phyloP scores from a whole-genome alignment of 2,329 filamentous ascomycete species.

The Ceratocystiopsis brevicomis region DNA sequence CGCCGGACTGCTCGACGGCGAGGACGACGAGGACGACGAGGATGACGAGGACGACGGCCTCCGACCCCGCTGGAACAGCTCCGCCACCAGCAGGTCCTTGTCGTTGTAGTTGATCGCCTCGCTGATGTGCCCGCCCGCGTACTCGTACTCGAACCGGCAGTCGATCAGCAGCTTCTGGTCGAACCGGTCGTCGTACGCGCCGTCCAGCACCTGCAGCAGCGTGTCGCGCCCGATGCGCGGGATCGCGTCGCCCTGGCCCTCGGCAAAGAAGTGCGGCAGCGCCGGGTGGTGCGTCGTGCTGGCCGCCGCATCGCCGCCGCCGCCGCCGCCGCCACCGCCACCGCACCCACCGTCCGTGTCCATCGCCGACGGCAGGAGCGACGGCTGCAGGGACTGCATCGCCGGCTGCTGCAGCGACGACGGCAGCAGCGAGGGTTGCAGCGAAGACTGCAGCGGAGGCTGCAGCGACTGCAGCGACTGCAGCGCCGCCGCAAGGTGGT shows the following conservation, averaged over 20 bases:
- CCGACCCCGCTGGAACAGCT: constrained; percentile 45
- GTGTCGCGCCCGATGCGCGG: constrained; percentile 72
- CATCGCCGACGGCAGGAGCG: constrained; percentile 55
- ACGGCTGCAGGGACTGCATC: constrained; percentile 29
- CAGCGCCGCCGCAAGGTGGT: constrained; percentile 25
- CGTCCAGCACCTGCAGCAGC: constrained; percentile 72
- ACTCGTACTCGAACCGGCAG: constrained; percentile 97
- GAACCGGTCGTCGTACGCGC: constrained; percentile 57
- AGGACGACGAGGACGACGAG: too few relatives aligned
- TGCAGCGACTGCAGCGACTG: constrained; percentile 18
- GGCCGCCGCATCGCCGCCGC: constrained; percentile 12
- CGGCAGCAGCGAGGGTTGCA: constrained; percentile 1
- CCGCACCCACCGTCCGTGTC: constrained; percentile 48
- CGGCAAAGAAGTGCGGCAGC: constrained; percentile 67
- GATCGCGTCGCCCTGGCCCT: constrained; percentile 67
- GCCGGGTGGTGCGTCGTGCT: constrained; percentile 40
- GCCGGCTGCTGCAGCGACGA: constrained; percentile 24
- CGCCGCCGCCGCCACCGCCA: too few relatives aligned
- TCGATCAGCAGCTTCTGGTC: constrained; percentile 78
- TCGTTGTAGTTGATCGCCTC: constrained; percentile 93
- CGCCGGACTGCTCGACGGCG: too few relatives aligned
- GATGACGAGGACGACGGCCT: too few relatives aligned
- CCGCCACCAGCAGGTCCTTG: constrained; percentile 65
- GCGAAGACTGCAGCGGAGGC: not conserved
- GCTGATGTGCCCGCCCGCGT: constrained; percentile 86